Base-by-base conservation (phyloP, 192 early-diverging fungal genomes). In the Podila epicladia region DNA sequence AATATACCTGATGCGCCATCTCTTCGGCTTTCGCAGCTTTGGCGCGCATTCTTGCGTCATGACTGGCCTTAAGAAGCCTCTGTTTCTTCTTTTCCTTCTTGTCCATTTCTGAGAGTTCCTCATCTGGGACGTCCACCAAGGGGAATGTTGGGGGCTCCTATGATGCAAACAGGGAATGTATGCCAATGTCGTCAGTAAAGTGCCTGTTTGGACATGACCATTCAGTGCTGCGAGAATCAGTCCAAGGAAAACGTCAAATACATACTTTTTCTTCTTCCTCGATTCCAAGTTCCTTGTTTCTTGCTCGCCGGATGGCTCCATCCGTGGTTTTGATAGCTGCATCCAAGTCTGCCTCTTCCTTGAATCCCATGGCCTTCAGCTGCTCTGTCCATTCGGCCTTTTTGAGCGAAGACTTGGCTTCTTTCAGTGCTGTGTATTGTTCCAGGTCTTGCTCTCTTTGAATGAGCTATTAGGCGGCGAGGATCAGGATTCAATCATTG, bases 61-160 rank as follows among this genome's bases (percentile, higher is more conserved):
- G 88, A 9, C 91, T 89, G 9, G 90, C 94, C 77, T 94, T 94
- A 55, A 94, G 86, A 28, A 92, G 77, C n/a, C 87, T 83, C 72
- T 97, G 95, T 69, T 93, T 95, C 82, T 89, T 89, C 79, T 97
- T 97, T 58, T 96, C 94, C 71, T 93, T 93, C 62, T 80, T 89
- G 32, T 95, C 92, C 51, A 88, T 90, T 24, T 93, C 94, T 32
- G 88, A 90, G 8, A 97, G 87, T 71, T 93, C 86, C 4, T 90
- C 91, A 72, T 97, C 94, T 2, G 95, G 95, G 15, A 95, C 75
- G 59, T 93, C 92, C 19, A 94, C 78, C 22, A 97, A 82, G 3
- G 89, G 92, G 64, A 92, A 94, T 9, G 90, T 82, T 9, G 96
- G 95, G 12, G 87, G 74, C 53, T 93, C 91, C 79, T 91, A 45